phyloP scores from a whole-genome alignment of 768 basidiomycete genomes.

The Rhodotorula graminis region DNA sequence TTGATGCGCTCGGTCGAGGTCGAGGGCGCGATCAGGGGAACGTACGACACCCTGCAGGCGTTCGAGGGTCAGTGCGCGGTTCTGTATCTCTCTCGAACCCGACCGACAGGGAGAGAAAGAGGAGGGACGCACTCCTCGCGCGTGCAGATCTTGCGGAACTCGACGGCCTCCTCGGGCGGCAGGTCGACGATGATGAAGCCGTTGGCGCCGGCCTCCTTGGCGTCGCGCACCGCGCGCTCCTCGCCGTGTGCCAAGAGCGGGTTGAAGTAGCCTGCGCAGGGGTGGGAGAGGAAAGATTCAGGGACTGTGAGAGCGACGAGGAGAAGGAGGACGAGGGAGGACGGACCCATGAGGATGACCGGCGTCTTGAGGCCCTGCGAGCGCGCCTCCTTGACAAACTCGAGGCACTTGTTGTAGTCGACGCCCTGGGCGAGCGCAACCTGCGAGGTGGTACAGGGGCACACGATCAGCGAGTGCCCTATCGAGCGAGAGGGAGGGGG shows the following conservation, averaged over 20 bases:
- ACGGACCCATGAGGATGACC: slow-evolving; percentile 85
- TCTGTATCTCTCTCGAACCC: not conserved
- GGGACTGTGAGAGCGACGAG: not conserved
- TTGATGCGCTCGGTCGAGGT: slow-evolving; percentile 80
- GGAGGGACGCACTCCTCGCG: slow-evolving; percentile 50
- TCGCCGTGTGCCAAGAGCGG: slow-evolving; percentile 92
- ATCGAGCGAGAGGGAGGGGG: too few species aligned
- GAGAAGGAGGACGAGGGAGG: slow-evolving; percentile 1
- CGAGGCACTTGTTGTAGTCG: slow-evolving; percentile 69
- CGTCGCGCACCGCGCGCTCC: slow-evolving; percentile 86
- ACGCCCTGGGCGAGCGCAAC: slow-evolving; percentile 75
- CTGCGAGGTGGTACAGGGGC: slow-evolving; percentile 49
- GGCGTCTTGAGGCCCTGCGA: slow-evolving; percentile 75
- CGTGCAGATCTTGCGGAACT: slow-evolving; percentile 82
- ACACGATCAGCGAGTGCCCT: not conserved
- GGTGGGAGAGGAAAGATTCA: not conserved
- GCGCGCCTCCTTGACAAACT: slow-evolving; percentile 70
- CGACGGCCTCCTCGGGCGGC: slow-evolving; percentile 90
- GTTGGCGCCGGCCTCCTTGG: slow-evolving; percentile 82
- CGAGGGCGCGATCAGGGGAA: slow-evolving; percentile 91
- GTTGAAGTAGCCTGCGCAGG: slow-evolving; percentile 85
- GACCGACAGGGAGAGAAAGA: not conserved
- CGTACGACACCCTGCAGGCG: slow-evolving; percentile 62
- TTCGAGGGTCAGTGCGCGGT: not conserved
- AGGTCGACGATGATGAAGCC: slow-evolving; percentile 97